Evolutionary conservation across 2,329 filamentous ascomycete species (phyloP), one percentile per base, ranked within the genome.

Genomic region (Neofusicoccum ribis): DNA sequence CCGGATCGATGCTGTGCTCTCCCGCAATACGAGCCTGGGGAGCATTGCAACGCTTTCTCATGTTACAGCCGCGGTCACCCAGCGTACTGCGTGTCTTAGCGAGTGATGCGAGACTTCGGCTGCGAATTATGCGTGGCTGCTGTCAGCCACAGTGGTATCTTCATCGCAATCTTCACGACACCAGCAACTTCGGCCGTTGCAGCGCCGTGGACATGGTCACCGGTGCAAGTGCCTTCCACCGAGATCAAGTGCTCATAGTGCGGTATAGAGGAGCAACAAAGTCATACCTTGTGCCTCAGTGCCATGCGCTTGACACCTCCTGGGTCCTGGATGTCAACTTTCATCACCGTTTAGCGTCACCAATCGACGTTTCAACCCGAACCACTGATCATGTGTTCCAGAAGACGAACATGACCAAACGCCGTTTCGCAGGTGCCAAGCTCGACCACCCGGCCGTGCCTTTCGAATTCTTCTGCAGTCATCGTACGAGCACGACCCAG

Each of bases 51-150:
- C 56, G 31, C 17, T 9, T 14, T 47, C 27, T 3, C 56, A 37
- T 43, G 56, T 60, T 47, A 23, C 56, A 49, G 41, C 56, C 56
- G 56, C 56, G 41, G 54, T 44, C 17, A 23, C 39, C 34, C 37
- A 34, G 34, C 54, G 54, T 46, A 14, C 54, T 59, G 54, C 54
- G n/a, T 59, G 56, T 60, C 56, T 60, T 60, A 37, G 43, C 56
- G 43, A 47, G 9, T 27, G 41, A 27, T 37, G 41, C 47, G 43
- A 47, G 43, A 47, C 43, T 37, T 36, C 17, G 39, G 31, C 34
- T 46, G 34, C 43, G 43, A 49, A 46, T 37, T 7, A 27, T n/a
- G 15, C 7, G 3, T 15, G 12, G 8, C 34, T 41, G 36, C n/a
- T 27, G 39, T 8, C 54, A 44, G 37, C 54, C 54, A 58, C 54